phyloP scores from a whole-genome alignment of 805 yeast genomes.

The Candida rishiriensis region DNA sequence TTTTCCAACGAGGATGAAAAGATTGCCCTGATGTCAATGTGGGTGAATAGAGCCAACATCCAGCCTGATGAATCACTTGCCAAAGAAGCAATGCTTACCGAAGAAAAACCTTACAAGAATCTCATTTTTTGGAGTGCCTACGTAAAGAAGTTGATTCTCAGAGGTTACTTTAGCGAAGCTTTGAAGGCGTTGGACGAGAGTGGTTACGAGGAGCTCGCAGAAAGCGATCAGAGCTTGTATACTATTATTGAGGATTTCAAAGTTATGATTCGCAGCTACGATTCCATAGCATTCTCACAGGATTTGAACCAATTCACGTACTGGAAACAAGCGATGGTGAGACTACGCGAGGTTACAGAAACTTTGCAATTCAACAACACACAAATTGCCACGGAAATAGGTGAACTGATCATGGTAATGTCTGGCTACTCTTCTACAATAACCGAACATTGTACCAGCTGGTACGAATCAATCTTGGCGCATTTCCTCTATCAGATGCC shows the following conservation, averaged over 20 bases:
- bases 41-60: conserved; percentile 70
- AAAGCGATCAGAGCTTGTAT: conserved; percentile 28
- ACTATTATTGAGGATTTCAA: conserved; percentile 38
- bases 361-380: conserved; percentile 22
- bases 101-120: conserved; percentile 40
- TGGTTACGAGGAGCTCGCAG: conserved; percentile 36
- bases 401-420: conserved; percentile 38
- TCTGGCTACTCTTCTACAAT: conserved; percentile 48
- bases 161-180: conserved; percentile 63
- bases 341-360: conserved; percentile 40
- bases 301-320: conserved; percentile 37
- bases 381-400: conserved; percentile 33
- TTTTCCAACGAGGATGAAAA: conserved; percentile 39
- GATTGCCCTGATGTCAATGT: conserved; percentile 44
- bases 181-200: conserved; percentile 41
- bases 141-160: conserved; percentile 47
- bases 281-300: conserved; percentile 29
- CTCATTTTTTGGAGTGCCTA: conserved; percentile 60
- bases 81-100: conserved; percentile 39
- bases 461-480: conserved; percentile 61
- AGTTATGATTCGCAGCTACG: conserved; percentile 36
- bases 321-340: conserved; percentile 50
- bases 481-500: conserved; percentile 53
- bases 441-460: conserved; percentile 44
- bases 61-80: conserved; percentile 53